These are phyloP conservation scores for Hanseniaspora taiwanica DNA, from an alignment of 805 yeast genomes.

Conservation along the genomic window DNA sequence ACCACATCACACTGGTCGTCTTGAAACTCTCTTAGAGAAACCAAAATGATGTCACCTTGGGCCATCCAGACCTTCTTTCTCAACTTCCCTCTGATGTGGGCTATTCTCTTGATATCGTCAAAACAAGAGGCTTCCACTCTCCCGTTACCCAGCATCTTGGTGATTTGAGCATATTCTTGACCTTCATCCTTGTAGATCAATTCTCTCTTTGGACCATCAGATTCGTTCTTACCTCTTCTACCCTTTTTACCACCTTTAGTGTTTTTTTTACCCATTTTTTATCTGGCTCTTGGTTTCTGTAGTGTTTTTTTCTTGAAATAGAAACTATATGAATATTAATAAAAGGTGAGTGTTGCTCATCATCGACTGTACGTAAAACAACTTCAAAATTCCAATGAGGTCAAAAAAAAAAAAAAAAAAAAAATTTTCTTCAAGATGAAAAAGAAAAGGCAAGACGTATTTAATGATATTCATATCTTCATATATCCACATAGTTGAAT, in stretches of 20 bases:
- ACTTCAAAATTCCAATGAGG: no score
- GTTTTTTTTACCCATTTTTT: conserved; percentile 25
- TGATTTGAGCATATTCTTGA: conserved; percentile 96
- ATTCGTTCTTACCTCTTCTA: conserved; percentile 96
- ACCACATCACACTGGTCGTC: conserved; percentile 97
- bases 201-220: conserved; percentile 86
- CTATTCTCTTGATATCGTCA: conserved; percentile 88
- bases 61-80: conserved; percentile 99
- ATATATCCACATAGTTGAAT: no score
- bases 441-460: no score
- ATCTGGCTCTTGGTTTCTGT: conserved; percentile 1
- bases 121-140: conserved; percentile 92
- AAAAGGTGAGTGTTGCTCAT: no score
- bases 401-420: no score
- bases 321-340: neutral
- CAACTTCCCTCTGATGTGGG: conserved; percentile 96
- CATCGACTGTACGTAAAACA: no score
- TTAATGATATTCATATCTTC: no score
- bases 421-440: no score
- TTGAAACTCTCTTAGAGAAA: conserved; percentile 95
- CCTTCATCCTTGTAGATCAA: conserved; percentile 85
- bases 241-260: conserved; percentile 75
- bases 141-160: conserved; percentile 97
- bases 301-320: conserved; percentile 1
- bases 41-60: conserved; percentile 94